Evolutionary conservation across 106 monocot genomes (phyloP).

Genomic region (Triglochin maritima): DNA sequence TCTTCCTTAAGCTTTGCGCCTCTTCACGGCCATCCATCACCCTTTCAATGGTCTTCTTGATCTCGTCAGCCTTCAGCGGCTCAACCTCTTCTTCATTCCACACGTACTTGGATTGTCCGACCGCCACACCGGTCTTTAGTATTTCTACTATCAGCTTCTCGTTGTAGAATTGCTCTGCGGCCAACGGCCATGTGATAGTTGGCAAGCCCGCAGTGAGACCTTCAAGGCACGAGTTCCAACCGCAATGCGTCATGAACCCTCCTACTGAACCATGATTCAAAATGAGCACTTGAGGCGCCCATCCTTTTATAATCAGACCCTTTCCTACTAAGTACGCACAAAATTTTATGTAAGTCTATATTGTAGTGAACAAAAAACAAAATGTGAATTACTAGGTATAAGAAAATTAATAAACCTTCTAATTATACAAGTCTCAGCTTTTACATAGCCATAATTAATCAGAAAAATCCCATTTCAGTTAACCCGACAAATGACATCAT

Average conservation of each 20-base stretch:
- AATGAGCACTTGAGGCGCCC: constrained; percentile 13
- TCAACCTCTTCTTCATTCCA: background rate
- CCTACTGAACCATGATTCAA: constrained; percentile 9
- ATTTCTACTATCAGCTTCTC: constrained; percentile 9
- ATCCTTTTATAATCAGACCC: constrained; percentile 6
- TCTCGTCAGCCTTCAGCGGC: background rate
- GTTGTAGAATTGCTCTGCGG: constrained; percentile 13
- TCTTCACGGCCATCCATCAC: background rate
- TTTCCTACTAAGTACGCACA: too few relatives aligned
- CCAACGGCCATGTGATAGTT: constrained; percentile 6
- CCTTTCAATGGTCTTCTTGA: background rate
- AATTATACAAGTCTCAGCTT: too few relatives aligned
- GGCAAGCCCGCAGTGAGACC: constrained; percentile 11
- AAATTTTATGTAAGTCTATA: too few relatives aligned
- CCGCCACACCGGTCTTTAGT: background rate
- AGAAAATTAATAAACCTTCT: too few relatives aligned
- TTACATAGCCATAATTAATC: too few relatives aligned
- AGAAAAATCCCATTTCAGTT: too few relatives aligned
- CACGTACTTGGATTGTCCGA: background rate
- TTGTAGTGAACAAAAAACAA: too few relatives aligned
- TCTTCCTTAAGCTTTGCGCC: background rate
- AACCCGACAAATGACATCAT: too few relatives aligned
- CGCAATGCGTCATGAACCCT: constrained; percentile 56
- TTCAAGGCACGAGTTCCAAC: constrained; percentile 68
- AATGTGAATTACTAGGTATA: too few relatives aligned